Base-by-base conservation (phyloP, 2,329 filamentous ascomycete species). In the Fusarium lyarnte region DNA sequence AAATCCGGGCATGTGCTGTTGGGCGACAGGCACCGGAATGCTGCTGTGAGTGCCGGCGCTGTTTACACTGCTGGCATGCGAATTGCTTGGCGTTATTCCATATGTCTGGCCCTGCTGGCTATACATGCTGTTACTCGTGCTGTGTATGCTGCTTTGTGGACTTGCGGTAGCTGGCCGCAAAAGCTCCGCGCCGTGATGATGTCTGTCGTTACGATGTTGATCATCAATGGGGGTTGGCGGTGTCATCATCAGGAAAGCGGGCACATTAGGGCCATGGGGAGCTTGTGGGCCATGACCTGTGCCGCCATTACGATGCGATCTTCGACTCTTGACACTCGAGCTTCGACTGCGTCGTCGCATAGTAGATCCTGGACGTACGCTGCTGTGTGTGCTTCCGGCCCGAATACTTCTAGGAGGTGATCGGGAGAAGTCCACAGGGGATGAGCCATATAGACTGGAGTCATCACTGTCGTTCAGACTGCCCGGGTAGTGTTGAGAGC, bases 371-470 rank as follows among this genome's bases (percentile, higher is more conserved):
- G 79, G 79, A 3, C 84, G 83, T 54, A 86, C 84, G 57, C 84
- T 86, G 38, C 85, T 85, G 58, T 85, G 84, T 19, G 86, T 84
- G 65, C 81, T 84, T 61, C 81, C 82, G 35, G 85, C 84, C 36
- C 84, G 83, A 51, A 88, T 80, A 6, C 87, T 89, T 46, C 85
- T 83, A 5, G 88, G 88, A 19, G 88, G 88, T 14, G 88, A 89
- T 51, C 88, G 86, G 21, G 88, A 90, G 74, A 87, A 90, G 78
- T 90, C 88, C 3, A 89, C 82, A 4, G 86, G 85, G 31, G 87
- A 87, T 21, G 82, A 82, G 36, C 85, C 87, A 74, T 87, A 87
- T 23, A 88, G 63, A 66, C 87, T 89, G 5, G 86, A 88, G 77
- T 90, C 88, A 76, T 90, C 88, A 67, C 86, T 88, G 73, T 86